phyloP scores from a whole-genome alignment of 2,329 filamentous ascomycete genomes.

The Phaeomoniella chlamydospora region DNA sequence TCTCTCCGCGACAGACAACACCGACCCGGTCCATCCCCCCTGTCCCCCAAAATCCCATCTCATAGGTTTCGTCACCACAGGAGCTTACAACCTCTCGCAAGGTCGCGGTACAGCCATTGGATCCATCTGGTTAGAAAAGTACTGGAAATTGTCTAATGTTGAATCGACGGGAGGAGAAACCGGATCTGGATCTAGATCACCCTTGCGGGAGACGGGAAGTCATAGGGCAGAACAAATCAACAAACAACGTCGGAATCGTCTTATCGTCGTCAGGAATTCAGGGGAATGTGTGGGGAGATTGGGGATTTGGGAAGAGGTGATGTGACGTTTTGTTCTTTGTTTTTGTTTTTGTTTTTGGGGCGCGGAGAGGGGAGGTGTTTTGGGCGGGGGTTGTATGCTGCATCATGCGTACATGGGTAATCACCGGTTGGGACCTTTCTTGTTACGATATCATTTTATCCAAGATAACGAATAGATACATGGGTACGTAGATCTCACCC shows the following conservation, averaged over 20 bases:
- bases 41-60: conserved; percentile 65
- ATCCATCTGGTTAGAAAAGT: conserved; percentile 46
- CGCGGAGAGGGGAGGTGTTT: too few relatives aligned
- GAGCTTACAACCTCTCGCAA: conserved; percentile 64
- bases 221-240: conserved; percentile 4
- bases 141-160: too few relatives aligned
- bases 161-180: too few relatives aligned
- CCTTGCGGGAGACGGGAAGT: not conserved
- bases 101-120: conserved; percentile 67
- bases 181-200: conserved; percentile 10
- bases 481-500: too few relatives aligned
- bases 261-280: conserved; percentile 68
- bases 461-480: too few relatives aligned
- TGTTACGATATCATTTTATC: too few relatives aligned
- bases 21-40: conserved; percentile 26
- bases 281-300: conserved; percentile 69
- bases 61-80: conserved; percentile 80
- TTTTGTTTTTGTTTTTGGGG: too few relatives aligned
- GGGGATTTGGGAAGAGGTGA: conserved; percentile 53
- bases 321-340: too few relatives aligned
- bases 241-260: conserved; percentile 14
- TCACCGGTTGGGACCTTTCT: too few relatives aligned
- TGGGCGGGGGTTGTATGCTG: too few relatives aligned
- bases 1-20: conserved; percentile 33
- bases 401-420: too few relatives aligned